Conservation (phyloP, 139 green algal species). For the Chlamydomonas incerta region DNA sequence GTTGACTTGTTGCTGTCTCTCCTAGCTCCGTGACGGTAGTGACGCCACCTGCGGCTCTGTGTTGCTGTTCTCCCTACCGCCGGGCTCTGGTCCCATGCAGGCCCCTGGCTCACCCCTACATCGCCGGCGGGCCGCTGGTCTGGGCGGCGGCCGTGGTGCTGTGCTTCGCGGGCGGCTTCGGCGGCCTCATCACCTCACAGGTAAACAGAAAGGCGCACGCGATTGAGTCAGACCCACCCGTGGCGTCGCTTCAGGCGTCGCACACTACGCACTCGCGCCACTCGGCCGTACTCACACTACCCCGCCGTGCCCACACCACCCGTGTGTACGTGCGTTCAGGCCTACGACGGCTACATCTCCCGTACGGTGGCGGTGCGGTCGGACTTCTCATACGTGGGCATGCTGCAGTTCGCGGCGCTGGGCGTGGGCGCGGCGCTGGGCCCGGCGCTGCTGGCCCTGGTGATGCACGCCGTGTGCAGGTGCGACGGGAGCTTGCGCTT, state of each 20-base stretch:
- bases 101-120: constrained; percentile 21
- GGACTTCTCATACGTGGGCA: constrained; percentile 22
- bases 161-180: constrained; percentile 23
- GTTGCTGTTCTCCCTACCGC: too few relatives aligned
- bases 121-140: neutral
- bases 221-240: neutral
- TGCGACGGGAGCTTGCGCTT: too few relatives aligned
- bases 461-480: neutral
- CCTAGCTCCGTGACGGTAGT: too few relatives aligned
- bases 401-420: constrained; percentile 31
- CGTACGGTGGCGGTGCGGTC: neutral
- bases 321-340: too few relatives aligned
- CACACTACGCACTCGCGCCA: neutral
- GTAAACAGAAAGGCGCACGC: neutral
- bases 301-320: too few relatives aligned
- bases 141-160: constrained; percentile 11
- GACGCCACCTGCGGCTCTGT: neutral
- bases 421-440: neutral
- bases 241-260: too few relatives aligned
- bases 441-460: neutral
- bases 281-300: too few relatives aligned
- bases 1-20: too few relatives aligned
- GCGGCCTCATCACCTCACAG: constrained; percentile 4
- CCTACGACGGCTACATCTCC: neutral
- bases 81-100: neutral